These are phyloP conservation scores for Fonsecaea pedrosoi DNA, from an alignment of 2,329 filamentous ascomycete species.

Conservation along the genomic window DNA sequence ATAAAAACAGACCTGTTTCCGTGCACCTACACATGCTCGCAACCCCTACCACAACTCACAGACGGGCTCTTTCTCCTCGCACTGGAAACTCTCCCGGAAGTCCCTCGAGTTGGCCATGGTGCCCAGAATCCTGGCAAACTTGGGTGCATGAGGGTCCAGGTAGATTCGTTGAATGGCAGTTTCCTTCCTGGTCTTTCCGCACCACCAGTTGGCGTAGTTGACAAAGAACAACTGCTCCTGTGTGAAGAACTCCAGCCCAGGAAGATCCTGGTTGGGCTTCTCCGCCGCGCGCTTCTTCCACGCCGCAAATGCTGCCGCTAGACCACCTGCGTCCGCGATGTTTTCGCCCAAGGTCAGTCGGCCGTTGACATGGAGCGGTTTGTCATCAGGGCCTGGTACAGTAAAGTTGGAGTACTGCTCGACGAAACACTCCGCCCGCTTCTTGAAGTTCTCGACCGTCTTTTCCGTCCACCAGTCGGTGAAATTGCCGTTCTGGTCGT, in stretches of 20 bases:
- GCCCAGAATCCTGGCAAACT: slow-evolving; percentile 65
- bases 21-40: not conserved
- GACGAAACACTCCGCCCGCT: slow-evolving; percentile 69
- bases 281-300: slow-evolving; percentile 67
- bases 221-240: slow-evolving; percentile 75
- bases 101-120: slow-evolving; percentile 71
- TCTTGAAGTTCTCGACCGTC: slow-evolving; percentile 64
- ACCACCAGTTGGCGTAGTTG: slow-evolving; percentile 70
- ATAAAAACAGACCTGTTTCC: not conserved
- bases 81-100: slow-evolving; percentile 72
- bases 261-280: slow-evolving; percentile 61
- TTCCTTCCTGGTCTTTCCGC: slow-evolving; percentile 67
- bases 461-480: slow-evolving; percentile 71
- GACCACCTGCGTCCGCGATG: slow-evolving; percentile 72
- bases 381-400: slow-evolving; percentile 62
- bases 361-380: slow-evolving; percentile 66
- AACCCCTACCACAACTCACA: slow-evolving; percentile 71
- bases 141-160: slow-evolving; percentile 70
- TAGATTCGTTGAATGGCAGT: slow-evolving; percentile 64
- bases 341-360: slow-evolving; percentile 71
- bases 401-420: slow-evolving; percentile 70
- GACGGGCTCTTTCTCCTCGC: slow-evolving; percentile 67
- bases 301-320: slow-evolving; percentile 67
- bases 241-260: slow-evolving; percentile 67
- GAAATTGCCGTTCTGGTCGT: slow-evolving; percentile 69